Evolutionary conservation across 371 early-diverging fungal species (phyloP), one percentile per base, ranked within the genome.

Genomic region (Mucor irregularis): DNA sequence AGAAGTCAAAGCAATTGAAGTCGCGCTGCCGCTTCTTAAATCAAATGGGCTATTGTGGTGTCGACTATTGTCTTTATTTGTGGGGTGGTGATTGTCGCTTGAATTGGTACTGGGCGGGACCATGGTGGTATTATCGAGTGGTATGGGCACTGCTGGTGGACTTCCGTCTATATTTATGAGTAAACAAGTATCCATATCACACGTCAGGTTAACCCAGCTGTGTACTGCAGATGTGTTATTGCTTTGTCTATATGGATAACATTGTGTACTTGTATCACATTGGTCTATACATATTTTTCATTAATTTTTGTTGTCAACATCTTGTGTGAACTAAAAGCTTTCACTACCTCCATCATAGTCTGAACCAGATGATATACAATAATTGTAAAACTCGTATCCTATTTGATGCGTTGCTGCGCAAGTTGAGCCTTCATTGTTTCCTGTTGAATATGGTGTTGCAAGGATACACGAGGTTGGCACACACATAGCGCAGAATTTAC

Each of bases 401-500:
- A 33, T 17, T 31, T 53, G 58, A 53, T 40, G 51, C 48, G 13
- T 66, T 24, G 26, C 66, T 62, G 50, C 59, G 57, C 44, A 66
- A 39, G 37, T 49, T 1, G 57, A 57, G 2, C 49, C 49, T 8
- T 49, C 57, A 42, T 57, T 57, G 5, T 57, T 38, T 11, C 57
- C 57, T 6, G 57, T 57, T n/a, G 49, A 57, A 43, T 57, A 57
- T 2, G 57, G 57, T 42, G 57, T 57, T 7, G 43, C 49, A 33
- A 57, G 43, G 17, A 74, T 64, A 55, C 74, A 74, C 3, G 56
- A 59, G 31, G 58, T 65, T 33, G 63, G 62, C 4, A 74, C 40
- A 49, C 74, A 74, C 69, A 71, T 64, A 37, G 74, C 74, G 51
- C 71, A 74, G 44, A 63, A 74, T 60, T 74, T 74, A 26, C 71